A percentile compares a stretch with the other conserved stretches of the same genome.
These are phyloP conservation scores for Scedosporium dehoogii DNA, from an alignment of 2,329 filamentous ascomycete genomes.

Conservation along the genomic window DNA sequence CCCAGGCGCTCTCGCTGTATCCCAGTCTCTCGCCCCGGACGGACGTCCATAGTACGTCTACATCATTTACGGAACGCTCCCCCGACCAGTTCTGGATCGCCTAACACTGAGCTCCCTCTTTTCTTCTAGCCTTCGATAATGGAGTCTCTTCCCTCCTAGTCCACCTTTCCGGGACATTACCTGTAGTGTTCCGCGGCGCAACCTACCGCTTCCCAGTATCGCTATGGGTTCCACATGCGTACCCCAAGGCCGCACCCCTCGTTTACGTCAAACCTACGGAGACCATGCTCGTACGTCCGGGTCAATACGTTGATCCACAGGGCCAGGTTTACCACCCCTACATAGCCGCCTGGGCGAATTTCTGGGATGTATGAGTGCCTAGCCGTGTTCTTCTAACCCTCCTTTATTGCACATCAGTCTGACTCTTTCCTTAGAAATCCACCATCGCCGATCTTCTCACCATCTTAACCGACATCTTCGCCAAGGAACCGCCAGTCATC, in stretches of 20 bases:
- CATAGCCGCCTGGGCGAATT: conserved; percentile 77
- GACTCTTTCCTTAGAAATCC: conserved; percentile 54
- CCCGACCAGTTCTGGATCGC: neutral
- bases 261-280: conserved; percentile 82
- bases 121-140: conserved; percentile 66
- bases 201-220: conserved; percentile 87
- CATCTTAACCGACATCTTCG: conserved; percentile 77
- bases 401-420: conserved; percentile 7
- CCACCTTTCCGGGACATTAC: conserved; percentile 76
- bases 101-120: conserved; percentile 14
- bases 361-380: conserved; percentile 68
- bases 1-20: conserved; percentile 68
- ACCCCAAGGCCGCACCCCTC: conserved; percentile 76
- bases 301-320: conserved; percentile 90
- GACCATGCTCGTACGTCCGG: conserved; percentile 80
- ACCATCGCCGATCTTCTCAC: conserved; percentile 73
- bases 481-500: conserved; percentile 87
- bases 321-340: conserved; percentile 95
- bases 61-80: neutral
- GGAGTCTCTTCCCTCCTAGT: conserved; percentile 79
- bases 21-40: conserved; percentile 76
- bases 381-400: no score
- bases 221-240: conserved; percentile 86
- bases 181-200: conserved; percentile 81
- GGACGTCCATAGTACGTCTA: conserved; percentile 78